phyloP scores from a whole-genome alignment of 2,329 filamentous ascomycete species.

The Nigrospora oryzae region DNA sequence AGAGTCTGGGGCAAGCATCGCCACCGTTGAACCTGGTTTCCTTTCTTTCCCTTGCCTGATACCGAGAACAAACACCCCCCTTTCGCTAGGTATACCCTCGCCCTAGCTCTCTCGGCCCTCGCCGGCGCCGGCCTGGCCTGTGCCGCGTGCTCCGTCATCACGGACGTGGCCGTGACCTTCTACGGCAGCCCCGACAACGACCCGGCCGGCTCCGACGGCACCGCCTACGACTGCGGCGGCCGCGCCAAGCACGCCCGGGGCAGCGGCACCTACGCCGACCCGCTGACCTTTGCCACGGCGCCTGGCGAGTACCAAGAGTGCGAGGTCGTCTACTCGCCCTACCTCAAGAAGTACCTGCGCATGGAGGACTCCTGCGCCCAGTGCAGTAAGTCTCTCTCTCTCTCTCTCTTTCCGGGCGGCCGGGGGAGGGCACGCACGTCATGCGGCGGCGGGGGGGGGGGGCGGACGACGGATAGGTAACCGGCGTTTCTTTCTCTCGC shows the following conservation, averaged over 20 bases:
- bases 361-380: constrained; percentile 15
- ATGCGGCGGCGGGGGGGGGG: neutral
- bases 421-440: no score
- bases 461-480: no score
- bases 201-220: constrained; percentile 21
- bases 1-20: no score
- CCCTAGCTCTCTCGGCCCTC: neutral
- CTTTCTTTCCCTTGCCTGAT: no score
- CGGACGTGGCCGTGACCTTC: constrained; percentile 25
- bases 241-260: constrained; percentile 27
- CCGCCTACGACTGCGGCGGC: constrained; percentile 25
- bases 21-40: no score
- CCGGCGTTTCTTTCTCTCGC: no score
- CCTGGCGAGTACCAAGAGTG: constrained; percentile 28
- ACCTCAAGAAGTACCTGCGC: constrained; percentile 32
- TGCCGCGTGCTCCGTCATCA: constrained; percentile 12
- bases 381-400: constrained; percentile 10
- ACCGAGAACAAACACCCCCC: no score
- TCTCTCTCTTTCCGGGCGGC: no score
- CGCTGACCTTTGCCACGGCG: constrained; percentile 32
- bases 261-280: constrained; percentile 30
- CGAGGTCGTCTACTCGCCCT: constrained; percentile 35
- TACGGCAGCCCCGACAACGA: constrained; percentile 30
- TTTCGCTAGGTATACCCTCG: no score
- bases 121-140: neutral